Base-by-base conservation (phyloP, 768 basidiomycete genomes). In the Suillus discolor region DNA sequence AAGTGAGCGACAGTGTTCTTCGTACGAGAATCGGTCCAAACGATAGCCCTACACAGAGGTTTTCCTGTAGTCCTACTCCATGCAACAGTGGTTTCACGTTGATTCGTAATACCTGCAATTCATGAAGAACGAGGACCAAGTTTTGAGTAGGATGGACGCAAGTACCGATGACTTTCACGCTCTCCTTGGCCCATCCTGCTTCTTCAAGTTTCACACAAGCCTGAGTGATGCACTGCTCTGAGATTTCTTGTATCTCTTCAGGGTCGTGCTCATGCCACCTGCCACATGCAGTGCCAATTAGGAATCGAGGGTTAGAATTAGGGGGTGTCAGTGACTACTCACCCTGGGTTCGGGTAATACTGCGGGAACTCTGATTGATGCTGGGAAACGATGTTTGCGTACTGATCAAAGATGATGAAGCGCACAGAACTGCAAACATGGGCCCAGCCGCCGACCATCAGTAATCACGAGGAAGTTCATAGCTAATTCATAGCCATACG, bases 231-330 rank as follows among this genome's bases (percentile, higher is more conserved):
- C 94, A 96, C 57, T 80, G 78, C 36, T 92, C 86, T 54, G 91
- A 90, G 67, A 88, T 84, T 65, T 85, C 79, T 71, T 91, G 87
- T 67, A 99, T 91, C 74, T 96, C 94, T 51, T 84, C 80, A 0
- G 94, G 88, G 74, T 97, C 91, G 77, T 99, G 97, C 68, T 96
- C 95, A 75, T 98, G 97, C 96, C 96, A 98, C 71, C 96, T 91
- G 64, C 42, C 34, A 25, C 13, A 18, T 44, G 6, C 44, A 57
- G 3, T 28, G 62, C 34, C 42, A 7, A 54, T 66, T 12, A 62
- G 65, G n/a, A n/a, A 28, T 57, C 4, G 15, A n/a, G n/a, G 1
- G 25, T 53, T 13, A 54, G 31, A 41, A 57, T 34, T 5, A 23
- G 57, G 62, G 49, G n/a, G 31, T 38, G 7, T 9, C 36, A 38